A percentile compares a stretch with the other conserved stretches of the same genome.
These are phyloP conservation scores for Harringtonia lauricola DNA, from an alignment of 2,329 filamentous ascomycete species.

Conservation along the genomic window DNA sequence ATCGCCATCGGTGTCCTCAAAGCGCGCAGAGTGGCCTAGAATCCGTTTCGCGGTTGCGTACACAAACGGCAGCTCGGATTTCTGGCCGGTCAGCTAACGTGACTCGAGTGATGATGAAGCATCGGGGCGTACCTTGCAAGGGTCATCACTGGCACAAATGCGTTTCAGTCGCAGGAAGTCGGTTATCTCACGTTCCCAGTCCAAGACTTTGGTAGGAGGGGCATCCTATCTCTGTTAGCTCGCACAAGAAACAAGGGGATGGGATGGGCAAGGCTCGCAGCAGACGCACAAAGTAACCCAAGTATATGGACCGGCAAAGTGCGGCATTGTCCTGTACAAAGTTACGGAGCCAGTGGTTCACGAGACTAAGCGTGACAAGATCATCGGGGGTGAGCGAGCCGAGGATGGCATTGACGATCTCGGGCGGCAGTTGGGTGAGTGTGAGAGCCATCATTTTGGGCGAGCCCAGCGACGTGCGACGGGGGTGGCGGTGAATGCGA, in stretches of 20 bases:
- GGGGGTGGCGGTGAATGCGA: too few relatives aligned
- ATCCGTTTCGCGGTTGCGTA: constrained; percentile 32
- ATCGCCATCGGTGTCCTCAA: constrained; percentile 16
- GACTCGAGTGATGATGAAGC: not conserved
- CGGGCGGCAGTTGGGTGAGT: constrained; percentile 41
- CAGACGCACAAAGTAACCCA: constrained; percentile 8
- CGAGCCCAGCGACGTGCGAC: too few relatives aligned
- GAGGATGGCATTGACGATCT: constrained; percentile 54
- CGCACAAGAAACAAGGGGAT: not conserved
- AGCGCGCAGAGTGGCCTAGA: constrained; percentile 30
- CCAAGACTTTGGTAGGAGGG: constrained; percentile 18
- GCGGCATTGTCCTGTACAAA: constrained; percentile 46
- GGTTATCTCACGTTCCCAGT: constrained; percentile 26
- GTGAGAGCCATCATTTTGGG: constrained; percentile 16
- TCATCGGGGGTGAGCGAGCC: constrained; percentile 43
- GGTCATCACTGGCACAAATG: constrained; percentile 26
- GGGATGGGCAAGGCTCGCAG: not conserved
- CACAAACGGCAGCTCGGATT: constrained; percentile 35
- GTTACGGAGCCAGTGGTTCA: constrained; percentile 39
- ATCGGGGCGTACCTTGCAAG: constrained; percentile 26
- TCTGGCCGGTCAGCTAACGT: constrained; percentile 17
- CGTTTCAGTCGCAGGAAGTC: constrained; percentile 30
- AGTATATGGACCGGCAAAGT: constrained; percentile 52
- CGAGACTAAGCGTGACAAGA: constrained; percentile 37
- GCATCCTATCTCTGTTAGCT: constrained; percentile 22